Evolutionary conservation across 441 rosid genomes (phyloP).

Genomic region (Erodium trifolium): DNA sequence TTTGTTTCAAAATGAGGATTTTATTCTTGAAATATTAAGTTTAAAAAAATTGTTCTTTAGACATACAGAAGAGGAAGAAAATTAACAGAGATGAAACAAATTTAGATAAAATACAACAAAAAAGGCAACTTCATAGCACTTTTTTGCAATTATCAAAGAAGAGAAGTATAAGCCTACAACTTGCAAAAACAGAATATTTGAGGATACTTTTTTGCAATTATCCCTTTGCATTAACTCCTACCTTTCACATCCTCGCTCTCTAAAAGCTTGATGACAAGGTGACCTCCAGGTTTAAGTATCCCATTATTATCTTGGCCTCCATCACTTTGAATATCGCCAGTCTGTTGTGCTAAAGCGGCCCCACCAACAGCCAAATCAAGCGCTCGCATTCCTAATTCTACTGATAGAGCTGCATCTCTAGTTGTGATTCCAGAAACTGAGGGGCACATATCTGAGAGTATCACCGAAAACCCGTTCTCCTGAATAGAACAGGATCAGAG

Average conservation of each 20-base stretch:
- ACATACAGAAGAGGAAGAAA: too few relatives aligned
- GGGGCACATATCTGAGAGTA: conserved; percentile 90
- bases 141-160: too few relatives aligned
- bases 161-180: too few relatives aligned
- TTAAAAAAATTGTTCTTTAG: too few relatives aligned
- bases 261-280: conserved; percentile 76
- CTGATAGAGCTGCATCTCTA: conserved; percentile 70
- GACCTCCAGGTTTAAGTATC: conserved; percentile 55
- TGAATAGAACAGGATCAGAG: conserved; percentile 31
- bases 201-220: too few relatives aligned
- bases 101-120: too few relatives aligned
- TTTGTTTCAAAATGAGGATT: too few relatives aligned
- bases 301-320: conserved; percentile 24
- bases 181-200: too few relatives aligned
- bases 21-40: too few relatives aligned
- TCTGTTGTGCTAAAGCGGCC: conserved; percentile 30
- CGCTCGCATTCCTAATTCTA: conserved; percentile 80
- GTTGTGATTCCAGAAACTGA: conserved; percentile 74
- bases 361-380: conserved; percentile 71
- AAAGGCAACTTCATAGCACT: too few relatives aligned
- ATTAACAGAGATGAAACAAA: too few relatives aligned
- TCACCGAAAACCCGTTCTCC: conserved; percentile 65
- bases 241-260: conserved; percentile 87
- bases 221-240: conserved; percentile 15
- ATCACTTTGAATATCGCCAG: conserved; percentile 18